Conservation (phyloP, 2,329 filamentous ascomycete species). For the Cucurbitaria berberidis region DNA sequence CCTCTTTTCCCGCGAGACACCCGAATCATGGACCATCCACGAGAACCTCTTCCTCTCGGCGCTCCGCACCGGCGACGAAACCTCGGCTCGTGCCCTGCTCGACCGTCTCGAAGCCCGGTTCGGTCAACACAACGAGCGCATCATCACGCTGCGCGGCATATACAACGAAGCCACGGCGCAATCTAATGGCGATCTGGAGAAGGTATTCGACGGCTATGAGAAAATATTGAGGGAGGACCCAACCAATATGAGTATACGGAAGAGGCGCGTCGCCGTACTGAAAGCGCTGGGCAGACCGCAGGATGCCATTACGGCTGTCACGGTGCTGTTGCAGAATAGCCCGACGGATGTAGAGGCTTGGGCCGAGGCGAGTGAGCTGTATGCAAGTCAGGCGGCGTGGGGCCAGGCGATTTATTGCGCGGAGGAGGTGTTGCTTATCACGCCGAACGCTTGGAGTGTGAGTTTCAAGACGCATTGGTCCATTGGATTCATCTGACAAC, state of each 20-base stretch:
- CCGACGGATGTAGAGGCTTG: conserved; percentile 93
- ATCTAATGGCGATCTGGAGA: conserved; percentile 68
- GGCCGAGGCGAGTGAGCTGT: conserved; percentile 89
- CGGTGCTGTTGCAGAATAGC: conserved; percentile 77
- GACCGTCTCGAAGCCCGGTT: conserved; percentile 80
- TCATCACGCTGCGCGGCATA: conserved; percentile 82
- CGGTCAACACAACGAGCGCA: conserved; percentile 80
- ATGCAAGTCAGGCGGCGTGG: conserved; percentile 78
- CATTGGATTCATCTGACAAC: not conserved
- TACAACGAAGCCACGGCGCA: conserved; percentile 82
- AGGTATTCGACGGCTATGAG: conserved; percentile 79
- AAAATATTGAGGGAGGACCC: conserved; percentile 73
- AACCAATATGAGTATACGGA: conserved; percentile 83
- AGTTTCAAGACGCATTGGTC: conserved; percentile 39
- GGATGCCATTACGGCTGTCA: conserved; percentile 77
- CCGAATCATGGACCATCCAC: conserved; percentile 82
- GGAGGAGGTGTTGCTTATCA: conserved; percentile 86
- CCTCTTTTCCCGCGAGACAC: conserved; percentile 65
- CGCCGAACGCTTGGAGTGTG: conserved; percentile 95
- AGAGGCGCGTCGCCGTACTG: conserved; percentile 81
- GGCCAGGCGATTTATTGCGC: conserved; percentile 84
- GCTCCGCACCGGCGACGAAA: conserved; percentile 82
- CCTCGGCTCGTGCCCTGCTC: conserved; percentile 76
- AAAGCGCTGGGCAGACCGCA: conserved; percentile 71
- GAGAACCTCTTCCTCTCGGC: conserved; percentile 88